Conservation (phyloP, 495 filamentous ascomycete genomes). For the Jackrogersella multiformis region DNA sequence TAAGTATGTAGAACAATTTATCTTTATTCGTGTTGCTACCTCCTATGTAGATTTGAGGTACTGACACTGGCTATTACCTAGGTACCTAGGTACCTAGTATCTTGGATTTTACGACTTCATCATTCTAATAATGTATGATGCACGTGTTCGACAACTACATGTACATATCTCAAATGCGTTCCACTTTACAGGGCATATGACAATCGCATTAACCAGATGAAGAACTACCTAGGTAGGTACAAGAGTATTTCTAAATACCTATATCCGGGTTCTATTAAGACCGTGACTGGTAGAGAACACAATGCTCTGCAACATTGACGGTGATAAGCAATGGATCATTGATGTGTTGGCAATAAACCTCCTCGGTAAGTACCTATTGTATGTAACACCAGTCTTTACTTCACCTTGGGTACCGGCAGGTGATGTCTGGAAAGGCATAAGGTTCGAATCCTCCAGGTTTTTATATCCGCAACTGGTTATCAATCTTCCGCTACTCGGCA, state of each 20-base stretch:
- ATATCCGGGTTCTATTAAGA: neutral
- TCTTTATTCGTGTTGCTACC: neutral
- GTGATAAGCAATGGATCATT: neutral
- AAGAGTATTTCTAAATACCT: too few species aligned
- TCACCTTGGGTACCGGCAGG: neutral
- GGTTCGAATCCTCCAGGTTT: neutral
- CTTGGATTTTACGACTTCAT: neutral
- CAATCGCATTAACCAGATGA: too few species aligned
- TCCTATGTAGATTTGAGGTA: too few species aligned
- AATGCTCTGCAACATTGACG: neutral
- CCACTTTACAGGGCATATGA: slow-evolving; percentile 10
- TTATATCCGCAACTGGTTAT: neutral
- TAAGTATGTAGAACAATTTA: neutral
- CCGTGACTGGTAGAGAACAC: neutral
- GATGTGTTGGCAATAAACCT: slow-evolving; percentile 5
- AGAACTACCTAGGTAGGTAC: too few species aligned
- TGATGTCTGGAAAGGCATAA: neutral
- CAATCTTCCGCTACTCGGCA: neutral
- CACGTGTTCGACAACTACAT: slow-evolving; percentile 2
- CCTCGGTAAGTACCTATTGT: neutral
- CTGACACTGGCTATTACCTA: too few species aligned
- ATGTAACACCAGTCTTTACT: neutral
- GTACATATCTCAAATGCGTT: too few species aligned
- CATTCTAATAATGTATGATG: neutral
- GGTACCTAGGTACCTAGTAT: neutral